Percentiles rank a stretch among this genome's conserved stretches.
Conservation (phyloP, 2,329 filamentous ascomycete genomes). For the Cercospora sp. region DNA sequence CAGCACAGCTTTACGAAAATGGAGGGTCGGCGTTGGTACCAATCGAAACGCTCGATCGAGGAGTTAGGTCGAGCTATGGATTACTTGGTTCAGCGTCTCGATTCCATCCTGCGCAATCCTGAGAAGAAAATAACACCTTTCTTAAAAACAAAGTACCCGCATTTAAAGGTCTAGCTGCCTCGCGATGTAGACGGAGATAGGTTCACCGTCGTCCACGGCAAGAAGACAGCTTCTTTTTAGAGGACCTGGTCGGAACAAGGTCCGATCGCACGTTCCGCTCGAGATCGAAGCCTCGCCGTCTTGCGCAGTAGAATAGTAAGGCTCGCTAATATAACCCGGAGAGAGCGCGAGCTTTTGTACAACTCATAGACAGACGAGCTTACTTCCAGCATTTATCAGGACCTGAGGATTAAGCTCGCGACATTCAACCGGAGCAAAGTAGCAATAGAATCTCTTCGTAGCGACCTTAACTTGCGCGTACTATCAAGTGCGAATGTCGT, state of each 20-base stretch:
- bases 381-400: slow-evolving; percentile 10
- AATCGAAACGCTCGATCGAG: slow-evolving; percentile 28
- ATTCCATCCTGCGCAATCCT: slow-evolving; percentile 1
- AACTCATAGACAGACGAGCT: slow-evolving; percentile 13
- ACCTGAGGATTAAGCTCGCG: slow-evolving; percentile 17
- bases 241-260: neutral
- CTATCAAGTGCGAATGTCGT: slow-evolving; percentile 53
- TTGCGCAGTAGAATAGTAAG: neutral
- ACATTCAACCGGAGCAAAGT: neutral
- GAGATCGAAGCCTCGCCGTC: neutral
- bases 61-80: slow-evolving; percentile 26
- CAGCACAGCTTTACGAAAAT: slow-evolving; percentile 42
- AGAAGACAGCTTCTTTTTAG: too few species aligned
- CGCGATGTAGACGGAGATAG: slow-evolving; percentile 31
- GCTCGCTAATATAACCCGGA: neutral
- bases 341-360: slow-evolving; percentile 18
- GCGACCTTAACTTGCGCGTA: slow-evolving; percentile 44
- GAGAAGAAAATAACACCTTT: slow-evolving; percentile 10
- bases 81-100: slow-evolving; percentile 15
- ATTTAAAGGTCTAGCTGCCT: slow-evolving; percentile 28
- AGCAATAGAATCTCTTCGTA: slow-evolving; percentile 15
- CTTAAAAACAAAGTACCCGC: slow-evolving; percentile 19
- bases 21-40: slow-evolving; percentile 41
- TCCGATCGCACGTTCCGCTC: neutral
- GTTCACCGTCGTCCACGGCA: neutral